Evolutionary conservation across 495 filamentous ascomycete species (phyloP).

Genomic region (Trichoderma asperelloides): DNA sequence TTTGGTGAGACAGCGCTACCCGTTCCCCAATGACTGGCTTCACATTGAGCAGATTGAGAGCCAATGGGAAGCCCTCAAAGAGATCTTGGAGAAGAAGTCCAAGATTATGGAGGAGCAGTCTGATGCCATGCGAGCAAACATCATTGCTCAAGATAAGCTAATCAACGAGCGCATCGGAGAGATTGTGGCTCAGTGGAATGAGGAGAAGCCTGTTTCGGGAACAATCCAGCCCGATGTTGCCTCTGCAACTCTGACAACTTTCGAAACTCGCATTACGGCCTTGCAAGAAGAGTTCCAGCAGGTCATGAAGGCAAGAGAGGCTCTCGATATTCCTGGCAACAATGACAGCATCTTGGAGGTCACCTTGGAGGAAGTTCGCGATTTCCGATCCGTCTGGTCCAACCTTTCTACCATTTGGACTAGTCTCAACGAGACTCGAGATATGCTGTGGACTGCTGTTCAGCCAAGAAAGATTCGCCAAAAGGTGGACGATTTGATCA

Average conservation of each 20-base stretch:
- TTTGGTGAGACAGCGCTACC: conserved; percentile 78
- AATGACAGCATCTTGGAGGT: conserved; percentile 66
- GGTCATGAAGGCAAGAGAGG: conserved; percentile 94
- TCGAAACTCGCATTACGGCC: conserved; percentile 70
- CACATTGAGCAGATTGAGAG: conserved; percentile 88
- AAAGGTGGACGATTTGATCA: conserved; percentile 81
- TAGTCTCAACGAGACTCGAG: conserved; percentile 85
- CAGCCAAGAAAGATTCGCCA: conserved; percentile 85
- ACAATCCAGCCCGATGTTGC: conserved; percentile 83
- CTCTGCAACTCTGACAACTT: conserved; percentile 64
- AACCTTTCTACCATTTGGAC: conserved; percentile 94
- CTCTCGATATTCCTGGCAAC: conserved; percentile 75
- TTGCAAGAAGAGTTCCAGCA: conserved; percentile 83
- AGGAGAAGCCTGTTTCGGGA: conserved; percentile 93
- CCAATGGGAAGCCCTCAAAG: conserved; percentile 85
- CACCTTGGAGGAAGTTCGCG: conserved; percentile 91
- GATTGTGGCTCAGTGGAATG: conserved; percentile 76
- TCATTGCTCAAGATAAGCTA: conserved; percentile 84
- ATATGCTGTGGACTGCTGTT: conserved; percentile 85
- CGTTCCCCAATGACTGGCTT: conserved; percentile 88
- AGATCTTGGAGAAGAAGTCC: conserved; percentile 77
- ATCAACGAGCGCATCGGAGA: conserved; percentile 79
- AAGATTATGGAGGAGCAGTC: conserved; percentile 95
- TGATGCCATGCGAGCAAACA: conserved; percentile 91
- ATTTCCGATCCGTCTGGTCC: conserved; percentile 98